Base-by-base conservation (phyloP, 768 basidiomycete genomes). In the Tulasnella sp. region DNA sequence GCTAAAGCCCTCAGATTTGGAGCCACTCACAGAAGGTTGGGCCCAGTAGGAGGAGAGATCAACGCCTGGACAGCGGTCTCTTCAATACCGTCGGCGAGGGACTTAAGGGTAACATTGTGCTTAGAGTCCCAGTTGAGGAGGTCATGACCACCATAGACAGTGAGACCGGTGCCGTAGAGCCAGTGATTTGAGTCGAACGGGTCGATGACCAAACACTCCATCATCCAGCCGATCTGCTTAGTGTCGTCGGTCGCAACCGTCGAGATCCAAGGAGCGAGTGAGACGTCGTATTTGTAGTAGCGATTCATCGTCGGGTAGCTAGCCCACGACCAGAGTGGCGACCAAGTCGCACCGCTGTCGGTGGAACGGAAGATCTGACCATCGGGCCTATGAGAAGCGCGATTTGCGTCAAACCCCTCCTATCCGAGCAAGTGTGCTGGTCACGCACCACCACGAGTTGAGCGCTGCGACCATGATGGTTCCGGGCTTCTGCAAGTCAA, bases 131-230 rank as follows among this genome's bases (percentile, higher is more conserved):
- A 90, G 81, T 86, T 76, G n/a, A 77, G 80, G 36, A 88, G 78
- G 74, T 88, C 85, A 67, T 82, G 84, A 4, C 87, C 86, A 11
- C 88, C 88, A 59, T 87, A 85, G 39, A 90, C 82, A 5, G 88
- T 89, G 19, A 81, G 59, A 36, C 52, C 52, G 11, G 89, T 90
- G n/a, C 89, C 88, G 77, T 89, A 89, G 26, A 89, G 79, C 86
- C 87, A 88, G 77, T 89, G 88, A 76, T 89, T 84, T 0, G 86
- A 87, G 77, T 90, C 85, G 76, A 89, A 87, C 0, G 88, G 88
- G 77, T 90, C 85, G 62, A 89, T 89, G 26, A 79, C 81, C 63
- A 88, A 78, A 71, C 29, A 79, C 81, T 89, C 88, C 84, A 89
- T 89, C 88, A 88, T 88, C 87, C 88, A 89, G 8, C 88, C 88